Evolutionary conservation across 345 rosid species (phyloP).

Genomic region (Kernera saxatilis): DNA sequence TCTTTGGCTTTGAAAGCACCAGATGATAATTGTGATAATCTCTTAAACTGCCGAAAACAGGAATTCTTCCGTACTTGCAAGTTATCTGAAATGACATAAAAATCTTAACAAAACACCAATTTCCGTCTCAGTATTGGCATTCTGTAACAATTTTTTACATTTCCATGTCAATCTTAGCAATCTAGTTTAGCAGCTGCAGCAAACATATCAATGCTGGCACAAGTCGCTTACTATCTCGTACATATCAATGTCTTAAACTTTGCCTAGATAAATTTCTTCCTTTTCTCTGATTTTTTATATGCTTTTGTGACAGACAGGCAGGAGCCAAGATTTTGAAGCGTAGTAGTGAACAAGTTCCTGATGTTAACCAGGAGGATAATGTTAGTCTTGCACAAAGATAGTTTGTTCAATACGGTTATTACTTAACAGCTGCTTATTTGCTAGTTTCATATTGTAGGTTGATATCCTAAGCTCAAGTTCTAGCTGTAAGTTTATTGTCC

Average conservation of each 20-base stretch:
- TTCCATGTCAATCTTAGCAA: neutral
- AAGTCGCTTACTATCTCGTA: neutral
- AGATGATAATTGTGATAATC: neutral
- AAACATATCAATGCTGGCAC: neutral
- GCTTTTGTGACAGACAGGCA: constrained; percentile 49
- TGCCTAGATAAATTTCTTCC: neutral
- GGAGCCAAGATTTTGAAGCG: constrained; percentile 24
- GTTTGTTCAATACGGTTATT: neutral
- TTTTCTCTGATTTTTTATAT: constrained; percentile 27
- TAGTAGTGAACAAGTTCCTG: constrained; percentile 32
- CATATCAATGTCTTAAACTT: neutral
- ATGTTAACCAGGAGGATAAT: constrained; percentile 30
- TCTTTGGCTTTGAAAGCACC: neutral
- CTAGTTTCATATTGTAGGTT: constrained; percentile 40
- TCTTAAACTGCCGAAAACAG: neutral
- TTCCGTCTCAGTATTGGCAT: neutral
- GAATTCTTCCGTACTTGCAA: neutral
- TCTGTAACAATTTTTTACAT: neutral
- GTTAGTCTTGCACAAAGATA: constrained; percentile 22
- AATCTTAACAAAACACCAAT: neutral
- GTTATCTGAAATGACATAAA: neutral
- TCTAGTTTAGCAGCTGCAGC: neutral
- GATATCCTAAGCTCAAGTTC: constrained; percentile 41
- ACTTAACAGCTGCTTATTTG: neutral
- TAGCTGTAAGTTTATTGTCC: constrained; percentile 40